Evolutionary conservation across 768 basidiomycete species (phyloP).

Genomic region (Gloeopeniophorella convolvens): DNA sequence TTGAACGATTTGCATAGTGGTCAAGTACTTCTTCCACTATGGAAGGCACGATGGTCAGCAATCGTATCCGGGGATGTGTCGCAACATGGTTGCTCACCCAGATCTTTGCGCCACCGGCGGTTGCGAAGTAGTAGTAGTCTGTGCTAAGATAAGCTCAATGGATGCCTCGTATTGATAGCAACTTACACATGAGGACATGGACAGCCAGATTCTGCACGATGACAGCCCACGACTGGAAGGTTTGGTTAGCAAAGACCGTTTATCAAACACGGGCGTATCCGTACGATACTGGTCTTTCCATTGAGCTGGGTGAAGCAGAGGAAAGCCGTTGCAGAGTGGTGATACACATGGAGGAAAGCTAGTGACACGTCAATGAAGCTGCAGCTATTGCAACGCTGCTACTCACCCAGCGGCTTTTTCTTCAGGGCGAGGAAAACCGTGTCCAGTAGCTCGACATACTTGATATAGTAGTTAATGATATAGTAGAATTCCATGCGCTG

Average conservation of each 20-base stretch:
- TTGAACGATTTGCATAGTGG: constrained; percentile 93
- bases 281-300: constrained; percentile 86
- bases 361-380: constrained; percentile 1
- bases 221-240: constrained; percentile 87
- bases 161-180: not conserved
- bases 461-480: constrained; percentile 99
- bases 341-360: constrained; percentile 99
- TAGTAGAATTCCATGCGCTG: constrained; percentile 94
- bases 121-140: constrained; percentile 99
- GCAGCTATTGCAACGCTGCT: not conserved
- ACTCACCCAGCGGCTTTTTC: constrained; percentile 93
- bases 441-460: constrained; percentile 93
- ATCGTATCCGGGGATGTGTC: too few relatives aligned
- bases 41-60: not conserved
- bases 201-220: constrained; percentile 87
- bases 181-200: constrained; percentile 96
- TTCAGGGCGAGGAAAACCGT: constrained; percentile 96
- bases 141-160: constrained; percentile 8
- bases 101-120: constrained; percentile 92
- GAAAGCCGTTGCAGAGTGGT: constrained; percentile 96
- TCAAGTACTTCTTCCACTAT: constrained; percentile 99
- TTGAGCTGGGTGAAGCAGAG: constrained; percentile 93
- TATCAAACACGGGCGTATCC: not conserved
- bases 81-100: constrained; percentile 66
- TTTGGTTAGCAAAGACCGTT: not conserved